Evolutionary conservation across 768 basidiomycete species (phyloP).

Genomic region (Boletus speciosus): DNA sequence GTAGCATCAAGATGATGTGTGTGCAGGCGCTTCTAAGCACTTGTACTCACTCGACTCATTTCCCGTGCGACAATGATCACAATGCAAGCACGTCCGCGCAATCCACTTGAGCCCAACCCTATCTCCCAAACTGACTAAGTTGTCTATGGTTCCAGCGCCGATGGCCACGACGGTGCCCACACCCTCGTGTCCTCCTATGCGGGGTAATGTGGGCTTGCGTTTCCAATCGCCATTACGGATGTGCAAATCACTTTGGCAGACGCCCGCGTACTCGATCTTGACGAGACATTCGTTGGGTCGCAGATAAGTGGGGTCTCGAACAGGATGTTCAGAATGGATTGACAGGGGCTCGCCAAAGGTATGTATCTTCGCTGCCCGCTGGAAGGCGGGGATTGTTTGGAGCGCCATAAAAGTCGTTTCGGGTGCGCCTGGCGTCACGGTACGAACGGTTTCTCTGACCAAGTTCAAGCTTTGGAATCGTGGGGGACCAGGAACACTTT

Average conservation of each 20-base stretch:
- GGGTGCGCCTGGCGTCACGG: not conserved
- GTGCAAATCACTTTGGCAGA: slow-evolving; percentile 44
- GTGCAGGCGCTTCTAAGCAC: not conserved
- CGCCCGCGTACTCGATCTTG: slow-evolving; percentile 40
- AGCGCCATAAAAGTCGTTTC: not conserved
- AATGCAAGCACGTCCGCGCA: slow-evolving; percentile 38
- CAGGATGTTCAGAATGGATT: slow-evolving; percentile 14
- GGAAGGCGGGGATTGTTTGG: slow-evolving; percentile 16
- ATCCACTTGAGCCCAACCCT: slow-evolving; percentile 45
- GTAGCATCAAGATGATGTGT: not conserved
- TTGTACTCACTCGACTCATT: slow-evolving; percentile 30
- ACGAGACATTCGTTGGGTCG: slow-evolving; percentile 34
- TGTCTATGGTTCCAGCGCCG: slow-evolving; percentile 30
- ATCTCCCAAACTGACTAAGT: slow-evolving; percentile 36
- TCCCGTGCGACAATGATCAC: slow-evolving; percentile 39
- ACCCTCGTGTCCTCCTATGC: slow-evolving; percentile 47
- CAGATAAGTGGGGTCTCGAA: slow-evolving; percentile 16
- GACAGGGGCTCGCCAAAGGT: slow-evolving; percentile 12
- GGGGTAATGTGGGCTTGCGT: slow-evolving; percentile 26
- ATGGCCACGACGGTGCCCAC: slow-evolving; percentile 45
- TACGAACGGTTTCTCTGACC: not conserved
- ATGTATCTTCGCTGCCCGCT: slow-evolving; percentile 26
- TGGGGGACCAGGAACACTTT: too few species aligned
- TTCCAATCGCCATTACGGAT: slow-evolving; percentile 39
- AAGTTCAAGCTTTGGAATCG: too few species aligned